Conservation (phyloP, 768 basidiomycete genomes). For the Suillus variegatus region DNA sequence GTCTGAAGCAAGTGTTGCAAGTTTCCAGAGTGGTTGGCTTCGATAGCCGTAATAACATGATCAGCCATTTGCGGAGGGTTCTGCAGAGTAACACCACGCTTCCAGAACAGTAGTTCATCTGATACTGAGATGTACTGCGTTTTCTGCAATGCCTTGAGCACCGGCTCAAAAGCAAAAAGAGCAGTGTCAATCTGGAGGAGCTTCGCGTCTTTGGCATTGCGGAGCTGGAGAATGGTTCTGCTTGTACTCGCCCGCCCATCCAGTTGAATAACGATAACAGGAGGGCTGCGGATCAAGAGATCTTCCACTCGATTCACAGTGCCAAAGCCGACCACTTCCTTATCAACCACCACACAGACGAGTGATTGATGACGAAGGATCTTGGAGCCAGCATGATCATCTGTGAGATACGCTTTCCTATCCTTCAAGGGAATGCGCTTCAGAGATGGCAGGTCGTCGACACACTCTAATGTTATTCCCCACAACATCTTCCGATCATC, state of each 20-base stretch:
- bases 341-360: conserved; percentile 47
- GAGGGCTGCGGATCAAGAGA: conserved; percentile 42
- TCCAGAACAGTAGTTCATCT: conserved; percentile 53
- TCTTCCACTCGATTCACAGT: conserved; percentile 53
- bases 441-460: conserved; percentile 35
- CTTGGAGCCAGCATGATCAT: conserved; percentile 27
- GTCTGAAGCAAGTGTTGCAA: conserved; percentile 37
- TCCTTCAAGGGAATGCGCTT: conserved; percentile 32
- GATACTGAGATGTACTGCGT: conserved; percentile 43
- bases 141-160: conserved; percentile 53
- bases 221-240: conserved; percentile 39
- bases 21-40: conserved; percentile 35
- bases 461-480: conserved; percentile 39
- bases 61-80: conserved; percentile 5
- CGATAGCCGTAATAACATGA: conserved; percentile 26
- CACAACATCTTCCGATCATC: conserved; percentile 28
- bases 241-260: conserved; percentile 40
- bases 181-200: conserved; percentile 59
- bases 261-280: conserved; percentile 51
- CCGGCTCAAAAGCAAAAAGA: conserved; percentile 58
- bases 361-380: conserved; percentile 52
- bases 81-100: conserved; percentile 17
- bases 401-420: conserved; percentile 34
- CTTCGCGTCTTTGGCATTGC: conserved; percentile 32
- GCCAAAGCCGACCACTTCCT: conserved; percentile 50